Evolutionary conservation across 345 rosid genomes (phyloP).

Genomic region (Linum trigynum): DNA sequence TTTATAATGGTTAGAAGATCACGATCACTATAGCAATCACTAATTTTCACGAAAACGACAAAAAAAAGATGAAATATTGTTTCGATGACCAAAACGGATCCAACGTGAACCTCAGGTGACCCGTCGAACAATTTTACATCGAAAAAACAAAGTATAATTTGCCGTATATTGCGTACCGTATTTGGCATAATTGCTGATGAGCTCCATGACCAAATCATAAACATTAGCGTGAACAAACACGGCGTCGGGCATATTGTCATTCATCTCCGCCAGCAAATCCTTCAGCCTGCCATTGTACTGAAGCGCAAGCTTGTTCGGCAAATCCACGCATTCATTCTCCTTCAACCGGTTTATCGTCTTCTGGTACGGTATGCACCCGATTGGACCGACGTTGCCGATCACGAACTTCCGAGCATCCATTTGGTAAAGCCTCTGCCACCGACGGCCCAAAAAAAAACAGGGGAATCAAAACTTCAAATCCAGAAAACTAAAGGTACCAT

Average conservation of each 20-base stretch:
- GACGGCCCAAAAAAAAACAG: background rate
- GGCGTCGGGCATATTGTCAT: slow-evolving; percentile 53
- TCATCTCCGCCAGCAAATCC: slow-evolving; percentile 47
- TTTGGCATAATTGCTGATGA: slow-evolving; percentile 62
- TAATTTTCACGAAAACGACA: too few relatives aligned
- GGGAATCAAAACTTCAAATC: too few relatives aligned
- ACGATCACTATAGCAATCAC: too few relatives aligned
- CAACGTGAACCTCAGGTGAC: too few relatives aligned
- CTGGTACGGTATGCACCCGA: slow-evolving; percentile 93
- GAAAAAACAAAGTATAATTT: too few relatives aligned
- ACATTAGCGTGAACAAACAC: slow-evolving; percentile 72
- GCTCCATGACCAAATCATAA: slow-evolving; percentile 73
- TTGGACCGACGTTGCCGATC: slow-evolving; percentile 81
- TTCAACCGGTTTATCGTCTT: slow-evolving; percentile 55
- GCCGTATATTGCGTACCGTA: slow-evolving; percentile 34
- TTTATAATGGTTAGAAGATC: too few relatives aligned
- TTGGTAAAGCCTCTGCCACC: slow-evolving; percentile 62
- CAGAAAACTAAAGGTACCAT: background rate
- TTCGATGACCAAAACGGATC: too few relatives aligned
- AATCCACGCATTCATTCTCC: slow-evolving; percentile 59
- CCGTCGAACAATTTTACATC: too few relatives aligned
- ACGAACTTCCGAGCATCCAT: slow-evolving; percentile 82
- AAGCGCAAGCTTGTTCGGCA: slow-evolving; percentile 58
- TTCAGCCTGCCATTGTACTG: slow-evolving; percentile 61
- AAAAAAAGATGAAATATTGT: too few relatives aligned